These are phyloP conservation scores for Astrephomene gubernaculifera DNA, from an alignment of 139 green algal species.

Conservation along the genomic window DNA sequence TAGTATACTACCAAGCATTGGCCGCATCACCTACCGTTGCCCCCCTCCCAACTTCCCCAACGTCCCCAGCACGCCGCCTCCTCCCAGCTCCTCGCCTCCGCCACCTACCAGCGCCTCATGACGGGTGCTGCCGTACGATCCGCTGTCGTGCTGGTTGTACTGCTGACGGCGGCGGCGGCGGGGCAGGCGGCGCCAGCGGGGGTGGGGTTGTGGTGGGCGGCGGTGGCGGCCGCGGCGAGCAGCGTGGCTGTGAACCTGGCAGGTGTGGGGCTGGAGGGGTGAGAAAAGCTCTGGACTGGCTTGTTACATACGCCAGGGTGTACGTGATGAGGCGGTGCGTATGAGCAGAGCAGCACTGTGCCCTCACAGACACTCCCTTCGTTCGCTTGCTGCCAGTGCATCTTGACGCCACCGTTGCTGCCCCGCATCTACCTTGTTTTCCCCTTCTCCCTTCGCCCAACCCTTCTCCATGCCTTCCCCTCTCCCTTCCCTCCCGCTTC, in stretches of 20 bases:
- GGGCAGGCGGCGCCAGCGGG: too few species aligned
- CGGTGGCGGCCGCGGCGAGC: conserved; percentile 16
- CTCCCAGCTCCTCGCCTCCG: conserved; percentile 54
- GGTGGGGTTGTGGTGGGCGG: conserved; percentile 30
- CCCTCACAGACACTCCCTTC: neutral
- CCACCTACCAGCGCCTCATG: conserved; percentile 74
- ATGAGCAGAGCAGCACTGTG: too few species aligned
- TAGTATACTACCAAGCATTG: too few species aligned
- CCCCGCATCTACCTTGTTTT: too few species aligned
- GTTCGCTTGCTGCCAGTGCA: too few species aligned
- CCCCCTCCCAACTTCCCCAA: neutral
- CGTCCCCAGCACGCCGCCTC: conserved; percentile 57
- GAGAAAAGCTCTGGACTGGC: neutral
- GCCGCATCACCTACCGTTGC: too few species aligned
- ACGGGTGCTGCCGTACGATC: conserved; percentile 54
- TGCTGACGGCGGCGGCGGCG: too few species aligned
- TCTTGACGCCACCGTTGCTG: neutral
- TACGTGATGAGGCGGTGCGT: too few species aligned
- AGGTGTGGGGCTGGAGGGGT: neutral
- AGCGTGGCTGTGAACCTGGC: conserved; percentile 30
- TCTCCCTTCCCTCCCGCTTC: neutral
- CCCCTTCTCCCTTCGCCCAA: neutral
- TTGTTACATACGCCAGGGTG: too few species aligned
- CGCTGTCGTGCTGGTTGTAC: conserved; percentile 39
- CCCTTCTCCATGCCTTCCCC: neutral